Evolutionary conservation across 2,329 filamentous ascomycete species (phyloP), one percentile per base, ranked within the genome.

Genomic region (Leptographium lundbergii): DNA sequence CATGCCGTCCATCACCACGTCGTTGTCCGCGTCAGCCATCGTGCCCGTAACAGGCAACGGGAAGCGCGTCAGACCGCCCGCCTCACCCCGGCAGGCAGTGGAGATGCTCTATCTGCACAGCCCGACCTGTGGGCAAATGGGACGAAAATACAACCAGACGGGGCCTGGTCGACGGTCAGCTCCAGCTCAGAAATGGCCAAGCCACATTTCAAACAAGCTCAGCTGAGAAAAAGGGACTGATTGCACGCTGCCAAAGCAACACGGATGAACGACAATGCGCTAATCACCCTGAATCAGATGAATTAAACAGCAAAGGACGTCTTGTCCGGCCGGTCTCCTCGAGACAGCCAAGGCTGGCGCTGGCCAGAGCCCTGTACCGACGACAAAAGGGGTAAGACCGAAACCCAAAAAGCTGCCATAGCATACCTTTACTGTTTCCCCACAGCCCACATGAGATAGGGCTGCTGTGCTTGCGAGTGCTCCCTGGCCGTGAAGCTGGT

Each of bases 1-100:
- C 53, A 54, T 57, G 52, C 62, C 66, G 39, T 62, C 64, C 66
- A 67, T 68, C 54, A 57, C 60, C 29, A 65, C 61, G 52, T 66
- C 65, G 24, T 58, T 59, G 57, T 65, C 60, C 19, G 58, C 27
- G 24, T 57, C 60, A 17, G 51, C 61, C 57, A 60, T 63, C 24
- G 13, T 13, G n/a, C 17, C 36, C 27, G 24, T 13, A 19, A 19
- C 27, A 11, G 22, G 17, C 14, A 52, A 36, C 32, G 27, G 27
- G 51, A 56, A 9, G 48, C 54, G 57, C 52, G 59, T 56, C 45
- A 59, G 54, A 57, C 58, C 5, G n/a, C 3, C 6, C 42, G 42
- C 42, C 42, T 19, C 42, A 45, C 42, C 42, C 42, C 39, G 39
- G 39, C 34, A 36, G 34, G 34, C 34, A 6, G 34, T 36, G 7